phyloP scores from a whole-genome alignment of 2,329 filamentous ascomycete species.

The Colletotrichum tropicale region DNA sequence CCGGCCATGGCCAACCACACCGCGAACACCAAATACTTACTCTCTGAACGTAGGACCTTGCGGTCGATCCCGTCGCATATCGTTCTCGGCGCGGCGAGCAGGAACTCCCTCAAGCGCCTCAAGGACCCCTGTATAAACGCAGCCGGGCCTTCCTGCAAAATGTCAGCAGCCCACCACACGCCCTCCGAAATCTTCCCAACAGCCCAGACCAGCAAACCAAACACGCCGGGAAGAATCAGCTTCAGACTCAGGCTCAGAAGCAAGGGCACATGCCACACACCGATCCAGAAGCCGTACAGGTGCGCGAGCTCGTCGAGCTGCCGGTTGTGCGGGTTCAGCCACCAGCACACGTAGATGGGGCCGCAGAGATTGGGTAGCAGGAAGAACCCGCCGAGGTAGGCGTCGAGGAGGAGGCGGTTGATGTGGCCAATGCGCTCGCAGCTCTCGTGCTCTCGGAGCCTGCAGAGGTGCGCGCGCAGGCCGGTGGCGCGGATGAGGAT shows the following conservation, averaged over 20 bases:
- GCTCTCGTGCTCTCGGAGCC: background rate
- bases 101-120: background rate
- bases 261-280: background rate
- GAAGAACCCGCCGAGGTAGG: slow-evolving; percentile 5
- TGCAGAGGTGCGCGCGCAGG: background rate
- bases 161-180: background rate
- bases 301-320: background rate
- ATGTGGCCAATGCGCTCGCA: background rate
- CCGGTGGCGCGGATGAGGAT: background rate
- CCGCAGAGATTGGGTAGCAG: slow-evolving; percentile 4
- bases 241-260: background rate
- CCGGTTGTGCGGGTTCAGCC: background rate
- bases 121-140: background rate
- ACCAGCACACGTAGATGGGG: background rate
- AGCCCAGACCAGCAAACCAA: background rate
- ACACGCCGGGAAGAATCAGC: background rate
- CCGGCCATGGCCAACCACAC: slow-evolving; percentile 12
- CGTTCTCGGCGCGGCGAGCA: background rate
- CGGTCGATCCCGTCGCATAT: background rate
- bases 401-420: background rate
- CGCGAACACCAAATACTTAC: slow-evolving; percentile 10
- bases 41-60: background rate
- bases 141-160: background rate
- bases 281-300: slow-evolving; percentile 10
- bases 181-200: background rate